phyloP scores from a whole-genome alignment of 345 rosid genomes.

The Moringa oleifera region DNA sequence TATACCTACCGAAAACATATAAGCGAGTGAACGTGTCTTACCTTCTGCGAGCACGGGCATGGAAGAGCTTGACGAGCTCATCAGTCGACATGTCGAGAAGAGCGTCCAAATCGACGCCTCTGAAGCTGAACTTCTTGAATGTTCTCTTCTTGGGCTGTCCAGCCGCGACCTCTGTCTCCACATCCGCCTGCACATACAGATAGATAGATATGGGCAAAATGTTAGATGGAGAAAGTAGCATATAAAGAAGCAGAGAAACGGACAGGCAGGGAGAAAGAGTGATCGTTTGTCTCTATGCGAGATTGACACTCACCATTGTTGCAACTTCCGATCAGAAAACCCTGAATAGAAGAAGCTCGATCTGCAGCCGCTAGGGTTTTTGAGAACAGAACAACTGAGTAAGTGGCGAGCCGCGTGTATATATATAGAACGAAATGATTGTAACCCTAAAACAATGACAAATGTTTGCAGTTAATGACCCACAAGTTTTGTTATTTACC shows the following conservation, averaged over 20 bases:
- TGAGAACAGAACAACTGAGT: neutral
- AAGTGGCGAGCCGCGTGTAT: neutral
- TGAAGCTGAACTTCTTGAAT: slow-evolving; percentile 69
- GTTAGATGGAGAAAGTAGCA: neutral
- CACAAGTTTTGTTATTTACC: no score
- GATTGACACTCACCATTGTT: neutral
- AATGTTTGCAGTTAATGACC: no score
- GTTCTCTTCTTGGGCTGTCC: slow-evolving; percentile 66
- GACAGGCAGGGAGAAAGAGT: neutral
- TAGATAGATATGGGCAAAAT: no score
- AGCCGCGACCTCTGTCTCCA: slow-evolving; percentile 37
- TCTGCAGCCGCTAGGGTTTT: neutral
- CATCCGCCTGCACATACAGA: slow-evolving; percentile 31
- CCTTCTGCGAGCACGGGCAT: slow-evolving; percentile 66
- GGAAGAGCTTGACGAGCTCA: slow-evolving; percentile 60
- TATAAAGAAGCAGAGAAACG: neutral
- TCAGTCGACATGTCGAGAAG: slow-evolving; percentile 68
- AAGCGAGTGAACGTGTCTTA: neutral
- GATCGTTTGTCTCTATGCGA: no score
- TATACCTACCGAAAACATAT: neutral
- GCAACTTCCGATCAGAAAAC: neutral
- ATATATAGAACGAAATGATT: no score
- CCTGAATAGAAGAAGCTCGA: neutral
- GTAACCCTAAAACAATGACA: no score
- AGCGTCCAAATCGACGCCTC: slow-evolving; percentile 73